A percentile compares a stretch with the other conserved stretches of the same genome.
phyloP scores from a whole-genome alignment of 495 filamentous ascomycete species.

The Trypethelium eluteriae region DNA sequence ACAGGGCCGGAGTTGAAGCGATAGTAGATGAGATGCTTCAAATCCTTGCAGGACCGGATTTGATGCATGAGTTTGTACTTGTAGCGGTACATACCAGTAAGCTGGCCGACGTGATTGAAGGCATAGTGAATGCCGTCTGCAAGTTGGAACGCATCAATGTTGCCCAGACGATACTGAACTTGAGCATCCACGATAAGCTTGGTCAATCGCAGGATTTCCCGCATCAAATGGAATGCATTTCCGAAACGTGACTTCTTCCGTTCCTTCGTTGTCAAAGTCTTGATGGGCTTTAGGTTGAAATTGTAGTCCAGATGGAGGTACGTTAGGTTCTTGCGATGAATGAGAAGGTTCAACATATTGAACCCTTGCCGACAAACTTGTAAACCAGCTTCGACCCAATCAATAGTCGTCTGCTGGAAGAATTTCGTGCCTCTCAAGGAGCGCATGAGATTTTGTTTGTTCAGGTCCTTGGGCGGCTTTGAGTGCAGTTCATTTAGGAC shows the following conservation, averaged over 20 bases:
- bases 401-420: conserved; percentile 98
- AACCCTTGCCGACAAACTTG: conserved; percentile 98
- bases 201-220: conserved; percentile 93
- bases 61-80: conserved; percentile 99
- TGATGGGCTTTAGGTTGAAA: conserved; percentile 98
- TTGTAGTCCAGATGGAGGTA: conserved; percentile 99
- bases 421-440: conserved; percentile 94
- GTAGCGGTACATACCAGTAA: conserved; percentile 99
- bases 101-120: conserved; percentile 97
- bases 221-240: conserved; percentile 99
- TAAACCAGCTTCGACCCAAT: conserved; percentile 98
- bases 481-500: conserved; percentile 96
- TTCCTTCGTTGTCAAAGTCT: conserved; percentile 97
- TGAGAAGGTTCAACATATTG: conserved; percentile 98
- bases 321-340: conserved; percentile 96
- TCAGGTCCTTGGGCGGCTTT: conserved; percentile 86
- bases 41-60: conserved; percentile 96
- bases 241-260: conserved; percentile 99
- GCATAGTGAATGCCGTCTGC: conserved; percentile 98
- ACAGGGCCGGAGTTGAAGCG: conserved; percentile 97
- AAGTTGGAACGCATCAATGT: conserved; percentile 98
- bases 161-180: conserved; percentile 94
- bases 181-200: conserved; percentile 99
- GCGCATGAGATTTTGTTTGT: conserved; percentile 84
- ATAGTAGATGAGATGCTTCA: conserved; percentile 99